Evolutionary conservation across 495 filamentous ascomycete species (phyloP).

Genomic region (Daldinia caldariorum): DNA sequence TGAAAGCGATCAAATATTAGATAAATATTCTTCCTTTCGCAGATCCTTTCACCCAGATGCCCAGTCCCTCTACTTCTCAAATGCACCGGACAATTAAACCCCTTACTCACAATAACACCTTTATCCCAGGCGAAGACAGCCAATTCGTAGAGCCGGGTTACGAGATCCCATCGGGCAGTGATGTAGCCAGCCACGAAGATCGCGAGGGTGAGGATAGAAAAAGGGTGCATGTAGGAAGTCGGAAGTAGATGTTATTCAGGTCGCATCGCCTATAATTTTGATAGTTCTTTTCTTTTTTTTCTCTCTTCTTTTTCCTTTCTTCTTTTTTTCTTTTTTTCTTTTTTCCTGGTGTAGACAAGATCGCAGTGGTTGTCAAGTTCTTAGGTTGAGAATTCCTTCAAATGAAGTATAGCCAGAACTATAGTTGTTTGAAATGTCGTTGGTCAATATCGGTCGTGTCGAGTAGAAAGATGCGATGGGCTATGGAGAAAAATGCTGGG

Average conservation of each 20-base stretch:
- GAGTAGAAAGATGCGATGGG: neutral
- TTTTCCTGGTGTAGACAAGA: too few species aligned
- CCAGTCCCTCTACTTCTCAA: slow-evolving; percentile 7
- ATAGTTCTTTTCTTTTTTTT: neutral
- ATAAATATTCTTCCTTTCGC: neutral
- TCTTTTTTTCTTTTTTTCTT: neutral
- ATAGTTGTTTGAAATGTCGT: neutral
- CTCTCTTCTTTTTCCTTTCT: neutral
- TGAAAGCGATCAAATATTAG: slow-evolving; percentile 19
- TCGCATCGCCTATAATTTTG: slow-evolving; percentile 40
- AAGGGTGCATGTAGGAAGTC: slow-evolving; percentile 81
- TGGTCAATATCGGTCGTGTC: neutral
- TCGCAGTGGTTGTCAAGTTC: neutral
- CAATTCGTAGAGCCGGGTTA: slow-evolving; percentile 93
- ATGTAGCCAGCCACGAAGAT: slow-evolving; percentile 99
- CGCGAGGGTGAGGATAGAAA: slow-evolving; percentile 89
- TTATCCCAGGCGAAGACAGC: slow-evolving; percentile 97
- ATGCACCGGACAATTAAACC: neutral
- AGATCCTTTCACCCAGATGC: neutral
- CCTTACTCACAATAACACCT: slow-evolving; percentile 87
- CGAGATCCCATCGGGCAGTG: slow-evolving; percentile 97
- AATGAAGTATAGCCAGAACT: neutral
- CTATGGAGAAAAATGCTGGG: neutral
- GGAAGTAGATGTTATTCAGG: slow-evolving; percentile 32
- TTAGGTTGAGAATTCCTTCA: neutral